Conservation (phyloP, 805 yeast species). For the Wickerhamomyces chaumierensis region DNA sequence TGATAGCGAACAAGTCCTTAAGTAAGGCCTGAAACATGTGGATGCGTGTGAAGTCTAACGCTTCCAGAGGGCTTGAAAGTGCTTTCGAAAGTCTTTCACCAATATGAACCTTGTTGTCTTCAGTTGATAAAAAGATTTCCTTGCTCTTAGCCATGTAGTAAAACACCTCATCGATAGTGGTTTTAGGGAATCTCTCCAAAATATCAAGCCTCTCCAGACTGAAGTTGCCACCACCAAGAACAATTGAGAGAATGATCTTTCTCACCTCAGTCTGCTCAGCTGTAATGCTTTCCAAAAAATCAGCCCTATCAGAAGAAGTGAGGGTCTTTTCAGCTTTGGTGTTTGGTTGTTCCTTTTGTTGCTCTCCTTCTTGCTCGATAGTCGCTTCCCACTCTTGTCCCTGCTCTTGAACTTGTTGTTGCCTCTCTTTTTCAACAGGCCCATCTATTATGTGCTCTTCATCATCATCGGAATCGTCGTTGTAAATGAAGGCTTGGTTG, state of each 20-base stretch:
- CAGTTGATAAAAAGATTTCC: constrained; percentile 36
- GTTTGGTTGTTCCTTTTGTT: no score
- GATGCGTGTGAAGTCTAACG: constrained; percentile 32
- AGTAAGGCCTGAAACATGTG: constrained; percentile 33
- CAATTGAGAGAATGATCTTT: constrained; percentile 23
- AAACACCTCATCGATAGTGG: constrained; percentile 34
- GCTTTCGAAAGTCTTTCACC: constrained; percentile 17
- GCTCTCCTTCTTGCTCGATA: no score
- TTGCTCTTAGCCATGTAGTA: constrained; percentile 35
- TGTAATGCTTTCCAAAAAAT: constrained; percentile 8
- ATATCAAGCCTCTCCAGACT: constrained; percentile 20
- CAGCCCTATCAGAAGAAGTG: not conserved
- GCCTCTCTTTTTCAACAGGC: no score
- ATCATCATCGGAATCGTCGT: constrained; percentile 2
- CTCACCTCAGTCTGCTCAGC: constrained; percentile 16
- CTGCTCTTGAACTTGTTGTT: no score
- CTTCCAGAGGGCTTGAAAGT: constrained; percentile 20
- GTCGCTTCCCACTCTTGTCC: no score
- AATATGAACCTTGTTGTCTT: constrained; percentile 29
- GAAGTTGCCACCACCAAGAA: constrained; percentile 17
- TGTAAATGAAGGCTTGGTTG: constrained; percentile 31
- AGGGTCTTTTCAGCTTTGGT: not conserved
- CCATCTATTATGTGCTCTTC: not conserved
- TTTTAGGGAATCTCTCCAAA: constrained; percentile 33
- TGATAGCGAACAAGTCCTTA: constrained; percentile 26